Conservation (phyloP, 2,329 filamentous ascomycete species). For the Botrytis byssoidea region DNA sequence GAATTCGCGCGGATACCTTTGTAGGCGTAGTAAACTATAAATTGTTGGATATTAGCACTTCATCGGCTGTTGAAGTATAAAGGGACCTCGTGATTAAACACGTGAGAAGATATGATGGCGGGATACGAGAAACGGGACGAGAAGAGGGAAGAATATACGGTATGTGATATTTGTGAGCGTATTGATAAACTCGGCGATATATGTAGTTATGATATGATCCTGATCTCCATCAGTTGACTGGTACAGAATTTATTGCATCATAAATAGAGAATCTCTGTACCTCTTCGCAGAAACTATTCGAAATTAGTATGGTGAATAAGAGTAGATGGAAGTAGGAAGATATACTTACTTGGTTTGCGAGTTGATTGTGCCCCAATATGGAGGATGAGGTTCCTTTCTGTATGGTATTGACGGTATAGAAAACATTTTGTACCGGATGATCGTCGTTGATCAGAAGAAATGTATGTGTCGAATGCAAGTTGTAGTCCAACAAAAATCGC, state of each 20-base stretch:
- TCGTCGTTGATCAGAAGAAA: not conserved
- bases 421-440: constrained; percentile 5
- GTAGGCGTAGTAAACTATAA: constrained; percentile 35
- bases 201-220: constrained; percentile 53
- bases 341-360: constrained; percentile 34
- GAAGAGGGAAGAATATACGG: constrained; percentile 39
- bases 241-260: not conserved
- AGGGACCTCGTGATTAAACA: constrained; percentile 14
- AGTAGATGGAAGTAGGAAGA: not conserved
- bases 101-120: not conserved
- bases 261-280: constrained; percentile 21
- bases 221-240: constrained; percentile 34
- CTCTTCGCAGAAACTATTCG: constrained; percentile 38
- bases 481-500: not conserved
- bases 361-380: constrained; percentile 34
- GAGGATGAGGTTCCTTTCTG: constrained; percentile 28
- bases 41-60: not conserved
- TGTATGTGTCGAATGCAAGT: not conserved
- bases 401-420: constrained; percentile 29
- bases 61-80: not conserved
- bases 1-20: constrained; percentile 35
- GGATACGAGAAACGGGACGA: not conserved
- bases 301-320: not conserved
- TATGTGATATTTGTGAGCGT: constrained; percentile 52
- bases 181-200: constrained; percentile 55